Evolutionary conservation across 495 filamentous ascomycete species (phyloP).

Genomic region (Ascobolus immersus): DNA sequence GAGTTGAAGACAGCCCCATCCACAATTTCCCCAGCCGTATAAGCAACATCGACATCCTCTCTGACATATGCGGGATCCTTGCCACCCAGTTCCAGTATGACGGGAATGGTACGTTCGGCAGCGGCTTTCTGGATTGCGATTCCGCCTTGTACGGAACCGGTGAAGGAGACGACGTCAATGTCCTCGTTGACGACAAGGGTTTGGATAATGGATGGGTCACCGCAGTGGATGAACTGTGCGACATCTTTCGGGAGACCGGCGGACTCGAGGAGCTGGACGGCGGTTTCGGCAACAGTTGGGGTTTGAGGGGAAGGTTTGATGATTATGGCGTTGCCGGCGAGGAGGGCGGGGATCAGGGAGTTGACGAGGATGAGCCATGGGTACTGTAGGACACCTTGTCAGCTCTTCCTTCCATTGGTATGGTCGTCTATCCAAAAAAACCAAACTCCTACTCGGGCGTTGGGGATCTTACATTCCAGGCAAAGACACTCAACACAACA

Average conservation of each 20-base stretch:
- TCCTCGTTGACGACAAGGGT: conserved; percentile 44
- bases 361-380: conserved; percentile 82
- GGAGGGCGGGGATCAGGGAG: conserved; percentile 61
- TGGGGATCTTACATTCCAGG: conserved; percentile 95
- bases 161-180: conserved; percentile 62
- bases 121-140: conserved; percentile 64
- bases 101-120: conserved; percentile 50
- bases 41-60: conserved; percentile 59
- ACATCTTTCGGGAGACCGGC: conserved; percentile 59
- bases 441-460: too few species aligned
- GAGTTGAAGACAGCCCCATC: conserved; percentile 92
- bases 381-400: conserved; percentile 30
- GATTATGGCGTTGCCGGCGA: conserved; percentile 71
- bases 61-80: conserved; percentile 84
- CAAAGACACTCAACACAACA: conserved; percentile 64
- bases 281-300: conserved; percentile 63
- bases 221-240: conserved; percentile 73
- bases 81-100: conserved; percentile 71
- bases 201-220: conserved; percentile 43
- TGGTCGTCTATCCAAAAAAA: background rate
- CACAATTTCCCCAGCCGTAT: conserved; percentile 80
- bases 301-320: conserved; percentile 87
- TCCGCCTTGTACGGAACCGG: conserved; percentile 73
- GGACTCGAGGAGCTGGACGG: conserved; percentile 44
- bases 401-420: background rate